A percentile compares a stretch with the other conserved stretches of the same genome.
Conservation (phyloP, 1,139 yeast species). For the Taphrina deformans region DNA sequence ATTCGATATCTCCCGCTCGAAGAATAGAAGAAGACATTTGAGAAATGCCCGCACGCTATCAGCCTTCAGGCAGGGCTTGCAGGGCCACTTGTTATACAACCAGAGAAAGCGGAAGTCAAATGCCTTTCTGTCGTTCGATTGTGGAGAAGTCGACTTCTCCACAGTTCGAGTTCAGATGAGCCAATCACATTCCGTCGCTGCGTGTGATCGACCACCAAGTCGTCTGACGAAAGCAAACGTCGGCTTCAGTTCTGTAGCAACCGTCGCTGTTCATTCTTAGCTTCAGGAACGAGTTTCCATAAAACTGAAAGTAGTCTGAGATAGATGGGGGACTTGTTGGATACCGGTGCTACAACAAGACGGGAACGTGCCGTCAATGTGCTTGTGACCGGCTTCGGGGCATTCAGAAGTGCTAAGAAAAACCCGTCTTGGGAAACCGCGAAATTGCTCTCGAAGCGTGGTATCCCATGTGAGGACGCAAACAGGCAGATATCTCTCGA, state of each 20-base stretch:
- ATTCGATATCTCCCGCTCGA: background rate
- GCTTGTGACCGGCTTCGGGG: slow-evolving; percentile 26
- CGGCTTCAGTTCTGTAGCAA: too few relatives aligned
- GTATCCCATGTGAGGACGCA: background rate
- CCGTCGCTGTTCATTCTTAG: too few relatives aligned
- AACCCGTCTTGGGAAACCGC: slow-evolving; percentile 32
- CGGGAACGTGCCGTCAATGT: slow-evolving; percentile 11
- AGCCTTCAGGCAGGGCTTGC: too few relatives aligned
- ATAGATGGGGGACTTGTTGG: background rate
- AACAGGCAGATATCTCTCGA: background rate
- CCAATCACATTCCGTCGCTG: background rate
- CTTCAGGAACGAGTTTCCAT: too few relatives aligned
- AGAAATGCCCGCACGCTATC: too few relatives aligned
- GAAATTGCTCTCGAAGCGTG: slow-evolving; percentile 13
- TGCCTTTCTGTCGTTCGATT: too few relatives aligned
- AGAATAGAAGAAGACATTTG: background rate
- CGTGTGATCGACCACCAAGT: background rate
- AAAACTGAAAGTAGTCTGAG: too few relatives aligned
- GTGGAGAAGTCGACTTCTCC: background rate
- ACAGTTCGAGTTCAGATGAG: background rate
- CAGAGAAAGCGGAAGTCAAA: too few relatives aligned
- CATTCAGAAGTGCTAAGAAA: background rate
- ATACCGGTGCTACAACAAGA: background rate
- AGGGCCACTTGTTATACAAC: too few relatives aligned
- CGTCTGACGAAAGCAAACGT: slow-evolving; percentile 18